Evolutionary conservation across 139 green algal genomes (phyloP), one percentile per base, ranked within the genome.

Genomic region (Ulvella scutata): DNA sequence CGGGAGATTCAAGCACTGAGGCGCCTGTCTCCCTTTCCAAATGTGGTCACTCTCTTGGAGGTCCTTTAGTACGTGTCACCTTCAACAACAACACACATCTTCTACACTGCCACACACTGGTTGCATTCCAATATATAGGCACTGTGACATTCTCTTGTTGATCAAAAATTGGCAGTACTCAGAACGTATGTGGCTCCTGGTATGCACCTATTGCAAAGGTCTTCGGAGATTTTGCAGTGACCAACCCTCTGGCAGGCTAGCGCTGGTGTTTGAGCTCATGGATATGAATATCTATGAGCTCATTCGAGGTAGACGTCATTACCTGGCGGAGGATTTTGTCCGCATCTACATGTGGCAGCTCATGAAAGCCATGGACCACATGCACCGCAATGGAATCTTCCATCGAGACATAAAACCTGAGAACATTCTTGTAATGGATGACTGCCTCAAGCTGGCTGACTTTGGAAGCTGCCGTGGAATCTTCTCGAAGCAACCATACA

Each of bases 211-310:
- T n/a, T n/a, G n/a, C n/a, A n/a, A n/a, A n/a, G n/a, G n/a, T n/a
- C n/a, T n/a, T n/a, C n/a, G n/a, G n/a, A n/a, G n/a, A n/a, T 67
- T 75, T 28, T 79, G 80, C 75, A 78, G 77, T 81, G 90, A 95
- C 80, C 89, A 94, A 82, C 90, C 90, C 23, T 94, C 90, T 9
- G 90, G 90, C 4, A 76, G 90, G 13, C 85, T 95, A n/a, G 90
- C 90, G 61, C 85, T 95, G 0, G 90, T 95, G 29, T 95, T 95
- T 85, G 89, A 95, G 87, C 88, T 95, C 9, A 95, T 95, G 90
- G 82, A 87, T 73, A 89, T 87, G 82, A 87, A 83, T 80, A 84
- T 87, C 51, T 89, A 89, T 61, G 87, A 92, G 85, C 81, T 95
- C 43, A 94, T 95, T 10, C 80, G 89, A 3, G 90, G 90, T 6